Conservation (phyloP, 768 basidiomycete genomes). For the Termitomyces sp. region DNA sequence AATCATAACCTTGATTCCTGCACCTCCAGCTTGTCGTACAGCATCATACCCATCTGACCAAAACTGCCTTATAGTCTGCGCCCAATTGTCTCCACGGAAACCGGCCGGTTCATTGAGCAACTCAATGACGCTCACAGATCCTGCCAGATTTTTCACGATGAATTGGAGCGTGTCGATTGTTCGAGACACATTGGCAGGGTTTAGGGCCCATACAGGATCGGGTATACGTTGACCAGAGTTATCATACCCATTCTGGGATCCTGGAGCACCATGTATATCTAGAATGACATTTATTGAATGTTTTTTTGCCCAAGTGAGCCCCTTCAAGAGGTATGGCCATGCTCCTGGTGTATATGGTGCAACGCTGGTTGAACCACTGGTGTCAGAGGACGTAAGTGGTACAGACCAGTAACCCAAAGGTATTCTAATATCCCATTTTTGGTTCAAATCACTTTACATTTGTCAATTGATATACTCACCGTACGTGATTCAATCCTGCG, state of each 20-base stretch:
- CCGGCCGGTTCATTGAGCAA: slow-evolving; percentile 68
- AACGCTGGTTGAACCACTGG: slow-evolving; percentile 36
- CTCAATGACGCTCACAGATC: slow-evolving; percentile 59
- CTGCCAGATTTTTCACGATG: slow-evolving; percentile 47
- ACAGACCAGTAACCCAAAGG: slow-evolving; percentile 78
- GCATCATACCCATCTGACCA: slow-evolving; percentile 56
- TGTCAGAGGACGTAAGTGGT: slow-evolving; percentile 53
- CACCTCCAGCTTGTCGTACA: slow-evolving; percentile 45
- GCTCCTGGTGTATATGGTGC: slow-evolving; percentile 58
- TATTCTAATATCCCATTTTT: slow-evolving; percentile 35
- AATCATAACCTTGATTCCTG: slow-evolving; percentile 57
- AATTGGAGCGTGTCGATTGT: slow-evolving; percentile 57
- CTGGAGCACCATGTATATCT: slow-evolving; percentile 74
- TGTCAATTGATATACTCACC: slow-evolving; percentile 28
- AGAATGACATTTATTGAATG: slow-evolving; percentile 65
- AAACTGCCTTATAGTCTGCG: slow-evolving; percentile 41
- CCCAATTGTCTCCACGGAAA: slow-evolving; percentile 38
- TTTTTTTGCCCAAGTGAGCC: slow-evolving; percentile 58
- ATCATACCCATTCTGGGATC: slow-evolving; percentile 64
- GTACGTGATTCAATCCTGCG: slow-evolving; percentile 68
- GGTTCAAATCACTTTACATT: not conserved
- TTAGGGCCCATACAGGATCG: slow-evolving; percentile 51
- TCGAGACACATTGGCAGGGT: slow-evolving; percentile 40
- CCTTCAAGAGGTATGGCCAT: slow-evolving; percentile 62
- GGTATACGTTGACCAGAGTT: slow-evolving; percentile 65